phyloP scores from a whole-genome alignment of 805 yeast species.

The Kazachstania taianensis region DNA sequence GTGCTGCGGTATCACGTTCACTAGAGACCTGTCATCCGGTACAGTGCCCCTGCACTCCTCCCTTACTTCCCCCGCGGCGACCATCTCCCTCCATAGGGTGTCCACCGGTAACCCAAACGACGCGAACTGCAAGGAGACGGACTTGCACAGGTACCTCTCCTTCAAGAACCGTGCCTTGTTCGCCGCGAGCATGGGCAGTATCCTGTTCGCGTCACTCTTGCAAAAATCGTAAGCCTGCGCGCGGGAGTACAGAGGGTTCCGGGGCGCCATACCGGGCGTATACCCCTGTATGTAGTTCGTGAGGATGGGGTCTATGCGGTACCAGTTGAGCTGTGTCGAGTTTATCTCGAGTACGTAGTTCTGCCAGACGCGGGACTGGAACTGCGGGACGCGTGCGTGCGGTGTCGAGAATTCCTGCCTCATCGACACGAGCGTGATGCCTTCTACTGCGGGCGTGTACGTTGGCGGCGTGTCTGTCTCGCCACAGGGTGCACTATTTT shows the following conservation, averaged over 20 bases:
- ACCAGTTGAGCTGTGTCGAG: slow-evolving; percentile 76
- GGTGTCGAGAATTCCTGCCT: slow-evolving; percentile 75
- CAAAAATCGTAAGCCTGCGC: slow-evolving; percentile 19
- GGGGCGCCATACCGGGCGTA: background rate
- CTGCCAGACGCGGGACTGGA: slow-evolving; percentile 57
- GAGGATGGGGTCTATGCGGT: slow-evolving; percentile 33
- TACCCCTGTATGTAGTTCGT: slow-evolving; percentile 24
- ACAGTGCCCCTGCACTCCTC: background rate
- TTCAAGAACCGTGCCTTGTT: slow-evolving; percentile 4
- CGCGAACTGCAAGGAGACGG: slow-evolving; percentile 77
- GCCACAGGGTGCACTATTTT: slow-evolving; percentile 5
- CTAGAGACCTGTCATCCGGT: slow-evolving; percentile 1
- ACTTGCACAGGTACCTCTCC: slow-evolving; percentile 34
- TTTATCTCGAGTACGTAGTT: slow-evolving; percentile 61
- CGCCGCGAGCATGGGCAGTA: slow-evolving; percentile 13
- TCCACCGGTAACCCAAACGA: slow-evolving; percentile 78
- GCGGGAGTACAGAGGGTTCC: slow-evolving; percentile 1
- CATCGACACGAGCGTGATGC: slow-evolving; percentile 46
- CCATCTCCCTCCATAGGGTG: slow-evolving; percentile 37
- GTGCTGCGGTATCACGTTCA: slow-evolving; percentile 27
- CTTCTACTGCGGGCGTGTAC: slow-evolving; percentile 58
- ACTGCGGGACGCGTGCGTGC: slow-evolving; percentile 44
- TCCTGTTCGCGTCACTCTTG: slow-evolving; percentile 14
- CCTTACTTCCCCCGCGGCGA: background rate
- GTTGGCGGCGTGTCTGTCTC: slow-evolving; percentile 42